A percentile compares a stretch with the other conserved stretches of the same genome.
Evolutionary conservation across 345 rosid genomes (phyloP).

Genomic region (Isatis tinctoria): DNA sequence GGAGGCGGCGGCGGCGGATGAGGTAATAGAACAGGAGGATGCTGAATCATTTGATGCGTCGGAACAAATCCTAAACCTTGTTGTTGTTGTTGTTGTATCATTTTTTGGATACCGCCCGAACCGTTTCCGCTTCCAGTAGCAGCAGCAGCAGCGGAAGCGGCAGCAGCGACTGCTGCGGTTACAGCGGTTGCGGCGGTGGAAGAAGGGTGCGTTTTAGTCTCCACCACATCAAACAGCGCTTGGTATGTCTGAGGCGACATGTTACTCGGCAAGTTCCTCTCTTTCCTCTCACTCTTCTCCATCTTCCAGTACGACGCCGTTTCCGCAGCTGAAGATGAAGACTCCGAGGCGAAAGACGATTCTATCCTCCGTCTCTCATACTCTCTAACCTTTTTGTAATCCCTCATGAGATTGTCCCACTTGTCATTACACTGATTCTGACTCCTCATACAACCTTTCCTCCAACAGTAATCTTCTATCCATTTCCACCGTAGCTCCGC

Average conservation of each 20-base stretch:
- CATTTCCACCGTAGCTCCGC: constrained; percentile 91
- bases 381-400: constrained; percentile 85
- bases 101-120: constrained; percentile 13
- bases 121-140: constrained; percentile 28
- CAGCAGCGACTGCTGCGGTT: constrained; percentile 11
- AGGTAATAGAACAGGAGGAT: constrained; percentile 30
- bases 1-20: constrained; percentile 30
- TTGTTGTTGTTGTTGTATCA: constrained; percentile 22
- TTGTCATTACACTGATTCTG: constrained; percentile 98
- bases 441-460: constrained; percentile 66
- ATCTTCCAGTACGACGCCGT: constrained; percentile 62
- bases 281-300: constrained; percentile 81
- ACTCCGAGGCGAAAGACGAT: constrained; percentile 19
- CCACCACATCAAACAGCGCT: constrained; percentile 63
- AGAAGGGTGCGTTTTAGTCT: constrained; percentile 41
- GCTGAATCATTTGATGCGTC: constrained; percentile 37
- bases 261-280: constrained; percentile 69
- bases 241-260: constrained; percentile 66
- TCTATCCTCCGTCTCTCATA: constrained; percentile 43
- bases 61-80: constrained; percentile 37
- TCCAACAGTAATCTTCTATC: constrained; percentile 92
- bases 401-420: constrained; percentile 97
- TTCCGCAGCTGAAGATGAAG: constrained; percentile 20
- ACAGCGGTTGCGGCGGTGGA: constrained; percentile 17
- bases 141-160: constrained; percentile 12